Conservation (phyloP, 2,329 filamentous ascomycete species). For the Exophiala sp. region DNA sequence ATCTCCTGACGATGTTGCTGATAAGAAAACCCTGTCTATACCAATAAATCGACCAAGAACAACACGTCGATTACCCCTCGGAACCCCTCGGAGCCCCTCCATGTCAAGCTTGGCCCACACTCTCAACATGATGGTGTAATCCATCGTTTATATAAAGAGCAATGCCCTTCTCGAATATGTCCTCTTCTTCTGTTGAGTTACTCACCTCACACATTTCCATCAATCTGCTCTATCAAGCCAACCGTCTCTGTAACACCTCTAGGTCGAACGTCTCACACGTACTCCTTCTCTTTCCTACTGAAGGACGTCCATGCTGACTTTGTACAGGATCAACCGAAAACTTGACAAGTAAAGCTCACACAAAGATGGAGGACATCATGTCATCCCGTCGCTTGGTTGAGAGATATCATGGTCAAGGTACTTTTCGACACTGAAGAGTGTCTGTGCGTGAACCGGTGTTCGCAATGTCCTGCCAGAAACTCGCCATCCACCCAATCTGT, state of each 20-base stretch:
- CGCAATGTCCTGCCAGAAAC: constrained; percentile 33
- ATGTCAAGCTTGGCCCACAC: too few relatives aligned
- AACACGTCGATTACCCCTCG: neutral
- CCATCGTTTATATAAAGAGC: neutral
- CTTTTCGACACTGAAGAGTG: constrained; percentile 40
- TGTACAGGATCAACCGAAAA: neutral
- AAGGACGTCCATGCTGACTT: neutral
- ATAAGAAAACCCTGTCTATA: too few relatives aligned
- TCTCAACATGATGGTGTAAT: too few relatives aligned
- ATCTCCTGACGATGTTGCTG: too few relatives aligned
- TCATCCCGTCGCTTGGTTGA: constrained; percentile 23
- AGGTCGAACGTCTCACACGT: neutral
- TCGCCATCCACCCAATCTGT: constrained; percentile 27
- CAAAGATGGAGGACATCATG: constrained; percentile 21
- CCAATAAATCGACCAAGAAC: neutral
- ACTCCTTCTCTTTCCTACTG: neutral
- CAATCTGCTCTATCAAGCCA: neutral
- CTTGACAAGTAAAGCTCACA: constrained; percentile 20
- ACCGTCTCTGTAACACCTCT: neutral
- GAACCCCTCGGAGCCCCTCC: neutral
- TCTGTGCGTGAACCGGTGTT: constrained; percentile 58
- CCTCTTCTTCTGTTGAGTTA: neutral
- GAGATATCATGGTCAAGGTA: constrained; percentile 42
- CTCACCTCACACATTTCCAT: neutral
- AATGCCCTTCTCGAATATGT: neutral